These are phyloP conservation scores for Kitagawia praeruptora DNA, from an alignment of 129 eudicot genomes.

Conservation along the genomic window DNA sequence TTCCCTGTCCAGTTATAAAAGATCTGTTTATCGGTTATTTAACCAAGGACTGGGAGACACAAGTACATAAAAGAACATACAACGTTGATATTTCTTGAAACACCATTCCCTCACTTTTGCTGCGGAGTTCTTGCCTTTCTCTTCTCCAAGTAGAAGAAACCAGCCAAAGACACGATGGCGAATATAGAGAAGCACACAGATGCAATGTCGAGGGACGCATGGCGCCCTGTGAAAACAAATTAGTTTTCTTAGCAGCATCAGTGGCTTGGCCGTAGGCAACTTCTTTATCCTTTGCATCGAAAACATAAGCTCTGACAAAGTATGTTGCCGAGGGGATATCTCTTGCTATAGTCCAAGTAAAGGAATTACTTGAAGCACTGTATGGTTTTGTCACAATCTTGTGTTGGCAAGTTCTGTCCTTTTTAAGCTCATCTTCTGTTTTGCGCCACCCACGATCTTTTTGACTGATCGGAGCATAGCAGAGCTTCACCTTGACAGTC, in stretches of 20 bases:
- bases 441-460: conserved; percentile 58
- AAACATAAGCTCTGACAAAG: conserved; percentile 50
- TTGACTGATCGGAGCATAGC: conserved; percentile 62
- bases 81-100: not conserved
- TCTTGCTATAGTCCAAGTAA: conserved; percentile 37
- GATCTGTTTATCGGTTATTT: not conserved
- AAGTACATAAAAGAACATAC: not conserved
- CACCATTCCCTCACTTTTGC: conserved; percentile 24
- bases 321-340: conserved; percentile 50
- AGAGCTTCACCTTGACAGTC: conserved; percentile 54
- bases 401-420: conserved; percentile 63
- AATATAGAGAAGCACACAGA: conserved; percentile 57
- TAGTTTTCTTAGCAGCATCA: conserved; percentile 23
- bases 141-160: conserved; percentile 63
- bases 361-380: conserved; percentile 27
- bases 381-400: conserved; percentile 37
- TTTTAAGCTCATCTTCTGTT: conserved; percentile 32
- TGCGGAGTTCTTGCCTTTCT: conserved; percentile 36
- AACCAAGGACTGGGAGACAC: not conserved
- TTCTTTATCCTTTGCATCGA: conserved; percentile 16
- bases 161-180: conserved; percentile 42
- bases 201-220: conserved; percentile 46
- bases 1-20: not conserved
- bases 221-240: conserved; percentile 58
- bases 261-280: conserved; percentile 60